Conservation (phyloP, 192 early-diverging fungal species). For the Coemansia furcata region DNA sequence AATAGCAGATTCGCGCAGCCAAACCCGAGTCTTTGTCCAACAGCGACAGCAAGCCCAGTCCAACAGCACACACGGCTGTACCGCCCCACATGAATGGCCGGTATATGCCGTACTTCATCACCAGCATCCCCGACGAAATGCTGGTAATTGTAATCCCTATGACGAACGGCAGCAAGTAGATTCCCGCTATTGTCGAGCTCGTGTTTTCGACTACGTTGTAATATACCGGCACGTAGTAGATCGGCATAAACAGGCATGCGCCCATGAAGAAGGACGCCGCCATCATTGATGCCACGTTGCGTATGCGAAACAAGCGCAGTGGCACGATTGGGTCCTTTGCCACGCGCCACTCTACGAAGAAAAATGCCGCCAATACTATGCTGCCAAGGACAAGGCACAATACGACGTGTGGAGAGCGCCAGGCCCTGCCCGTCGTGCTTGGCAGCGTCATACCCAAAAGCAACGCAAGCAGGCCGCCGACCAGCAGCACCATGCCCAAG, state of each 20-base stretch:
- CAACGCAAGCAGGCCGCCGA: conserved; percentile 58
- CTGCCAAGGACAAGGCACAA: conserved; percentile 51
- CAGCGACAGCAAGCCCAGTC: conserved; percentile 62
- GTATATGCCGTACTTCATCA: conserved; percentile 61
- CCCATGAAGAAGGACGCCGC: conserved; percentile 59
- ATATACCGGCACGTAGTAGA: conserved; percentile 67
- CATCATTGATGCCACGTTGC: conserved; percentile 58
- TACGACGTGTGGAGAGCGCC: conserved; percentile 66
- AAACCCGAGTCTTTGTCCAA: conserved; percentile 48
- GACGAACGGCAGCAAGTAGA: conserved; percentile 61
- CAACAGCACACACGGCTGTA: conserved; percentile 61
- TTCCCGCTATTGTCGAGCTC: conserved; percentile 58
- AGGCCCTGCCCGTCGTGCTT: conserved; percentile 59
- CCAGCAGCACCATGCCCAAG: conserved; percentile 59
- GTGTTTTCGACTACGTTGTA: conserved; percentile 62
- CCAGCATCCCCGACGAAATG: conserved; percentile 67
- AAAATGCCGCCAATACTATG: conserved; percentile 55
- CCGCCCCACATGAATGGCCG: conserved; percentile 72
- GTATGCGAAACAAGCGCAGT: conserved; percentile 56
- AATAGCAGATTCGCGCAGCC: conserved; percentile 60
- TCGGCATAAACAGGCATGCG: conserved; percentile 59
- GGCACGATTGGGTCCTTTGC: conserved; percentile 70
- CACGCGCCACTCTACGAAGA: conserved; percentile 53
- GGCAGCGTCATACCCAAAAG: conserved; percentile 74
- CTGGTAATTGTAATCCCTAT: conserved; percentile 57